Percentiles rank a stretch among this genome's conserved stretches.
These are phyloP conservation scores for Hygrophorus pudorinus DNA, from an alignment of 768 basidiomycete species.

Conservation along the genomic window DNA sequence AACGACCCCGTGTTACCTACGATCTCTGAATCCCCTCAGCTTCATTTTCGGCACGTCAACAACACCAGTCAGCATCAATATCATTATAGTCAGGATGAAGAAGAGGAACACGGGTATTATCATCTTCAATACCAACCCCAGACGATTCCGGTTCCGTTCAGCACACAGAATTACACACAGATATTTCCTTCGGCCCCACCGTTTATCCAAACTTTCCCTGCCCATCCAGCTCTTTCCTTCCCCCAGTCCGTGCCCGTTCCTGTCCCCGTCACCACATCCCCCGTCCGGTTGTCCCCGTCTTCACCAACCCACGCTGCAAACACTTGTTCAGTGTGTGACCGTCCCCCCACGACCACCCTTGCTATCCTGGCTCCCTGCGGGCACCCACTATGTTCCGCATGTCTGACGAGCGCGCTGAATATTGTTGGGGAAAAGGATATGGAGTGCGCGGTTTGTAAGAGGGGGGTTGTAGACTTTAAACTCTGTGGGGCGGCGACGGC, in stretches of 20 bases:
- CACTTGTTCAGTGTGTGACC: conserved; percentile 10
- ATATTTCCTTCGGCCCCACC: too few species aligned
- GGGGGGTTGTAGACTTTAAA: conserved; percentile 59
- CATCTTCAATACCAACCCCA: background rate
- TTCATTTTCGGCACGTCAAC: conserved; percentile 14
- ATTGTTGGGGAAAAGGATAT: conserved; percentile 88
- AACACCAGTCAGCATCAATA: conserved; percentile 16
- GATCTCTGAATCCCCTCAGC: background rate
- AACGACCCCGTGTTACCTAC: background rate
- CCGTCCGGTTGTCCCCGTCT: background rate
- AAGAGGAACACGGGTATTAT: too few species aligned
- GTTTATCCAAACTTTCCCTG: too few species aligned
- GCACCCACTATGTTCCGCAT: conserved; percentile 71
- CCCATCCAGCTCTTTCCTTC: background rate
- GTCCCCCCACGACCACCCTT: conserved; percentile 27
- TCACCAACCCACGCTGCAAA: background rate
- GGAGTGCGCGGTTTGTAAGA: conserved; percentile 73
- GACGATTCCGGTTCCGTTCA: background rate
- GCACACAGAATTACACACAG: too few species aligned
- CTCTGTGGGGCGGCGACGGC: conserved; percentile 22
- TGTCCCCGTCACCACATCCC: background rate
- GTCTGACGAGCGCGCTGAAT: conserved; percentile 78
- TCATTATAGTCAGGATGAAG: background rate
- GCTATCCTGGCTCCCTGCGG: conserved; percentile 67
- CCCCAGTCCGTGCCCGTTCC: conserved; percentile 1